Percentiles rank a stretch among this genome's conserved stretches.
Conservation (phyloP, 495 filamentous ascomycete species). For the Podospora fimiseda region DNA sequence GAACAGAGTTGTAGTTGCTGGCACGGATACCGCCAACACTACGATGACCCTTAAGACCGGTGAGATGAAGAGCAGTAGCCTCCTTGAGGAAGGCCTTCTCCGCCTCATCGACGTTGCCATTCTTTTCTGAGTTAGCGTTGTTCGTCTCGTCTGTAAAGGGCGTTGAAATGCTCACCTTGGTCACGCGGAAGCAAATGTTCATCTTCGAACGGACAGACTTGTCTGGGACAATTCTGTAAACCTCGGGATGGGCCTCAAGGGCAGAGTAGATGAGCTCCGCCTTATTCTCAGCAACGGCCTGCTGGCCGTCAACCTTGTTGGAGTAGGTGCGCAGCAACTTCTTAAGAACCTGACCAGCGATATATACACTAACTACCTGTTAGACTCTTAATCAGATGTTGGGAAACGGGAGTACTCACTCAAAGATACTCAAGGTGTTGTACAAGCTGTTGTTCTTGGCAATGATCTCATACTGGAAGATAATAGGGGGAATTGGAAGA, state of each 20-base stretch:
- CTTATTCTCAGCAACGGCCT: constrained; percentile 65
- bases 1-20: constrained; percentile 60
- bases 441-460: constrained; percentile 88
- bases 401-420: constrained; percentile 33
- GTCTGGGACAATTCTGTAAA: constrained; percentile 68
- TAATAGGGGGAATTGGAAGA: constrained; percentile 66
- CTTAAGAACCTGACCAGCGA: constrained; percentile 78
- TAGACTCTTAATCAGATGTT: constrained; percentile 2
- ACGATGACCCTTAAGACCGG: constrained; percentile 75
- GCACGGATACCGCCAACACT: constrained; percentile 67
- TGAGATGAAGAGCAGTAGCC: constrained; percentile 55
- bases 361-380: constrained; percentile 55
- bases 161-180: constrained; percentile 27
- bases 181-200: constrained; percentile 87
- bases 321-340: constrained; percentile 53
- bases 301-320: constrained; percentile 63
- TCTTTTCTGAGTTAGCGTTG: constrained; percentile 20
- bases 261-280: constrained; percentile 64
- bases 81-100: constrained; percentile 76
- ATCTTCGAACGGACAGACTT: constrained; percentile 71
- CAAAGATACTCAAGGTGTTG: constrained; percentile 93
- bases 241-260: constrained; percentile 61
- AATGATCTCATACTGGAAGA: constrained; percentile 73
- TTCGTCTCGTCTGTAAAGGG: background rate
- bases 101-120: constrained; percentile 49